Conservation (phyloP, 805 yeast species). For the Myxozyma sirexii region DNA sequence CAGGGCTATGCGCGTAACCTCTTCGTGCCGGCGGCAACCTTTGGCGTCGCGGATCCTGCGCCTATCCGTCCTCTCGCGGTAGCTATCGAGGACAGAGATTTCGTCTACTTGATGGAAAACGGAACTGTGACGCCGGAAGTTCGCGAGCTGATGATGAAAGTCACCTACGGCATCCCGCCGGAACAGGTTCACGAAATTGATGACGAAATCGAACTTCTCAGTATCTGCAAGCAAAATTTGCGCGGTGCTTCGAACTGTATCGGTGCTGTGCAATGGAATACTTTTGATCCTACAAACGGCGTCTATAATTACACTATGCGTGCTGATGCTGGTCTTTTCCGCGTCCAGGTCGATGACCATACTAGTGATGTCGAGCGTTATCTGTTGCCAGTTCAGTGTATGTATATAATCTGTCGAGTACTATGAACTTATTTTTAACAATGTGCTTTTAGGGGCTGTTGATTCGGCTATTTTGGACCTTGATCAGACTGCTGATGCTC, state of each 20-base stretch:
- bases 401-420: too few species aligned
- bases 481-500: slow-evolving; percentile 36
- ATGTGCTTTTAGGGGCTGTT: slow-evolving; percentile 26
- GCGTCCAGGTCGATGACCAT: slow-evolving; percentile 38
- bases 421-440: too few species aligned
- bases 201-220: slow-evolving; percentile 36
- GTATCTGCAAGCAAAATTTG: slow-evolving; percentile 40
- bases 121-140: slow-evolving; percentile 38
- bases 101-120: slow-evolving; percentile 38
- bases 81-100: slow-evolving; percentile 37
- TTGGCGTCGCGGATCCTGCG: slow-evolving; percentile 41
- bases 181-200: slow-evolving; percentile 37
- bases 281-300: slow-evolving; percentile 36
- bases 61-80: slow-evolving; percentile 36
- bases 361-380: slow-evolving; percentile 40
- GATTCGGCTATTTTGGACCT: slow-evolving; percentile 38
- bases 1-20: slow-evolving; percentile 43
- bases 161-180: slow-evolving; percentile 40
- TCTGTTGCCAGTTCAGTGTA: slow-evolving; percentile 44
- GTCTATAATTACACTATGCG: slow-evolving; percentile 44
- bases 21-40: slow-evolving; percentile 40
- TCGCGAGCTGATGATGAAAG: slow-evolving; percentile 38
- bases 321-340: slow-evolving; percentile 41
- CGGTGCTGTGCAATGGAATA: slow-evolving; percentile 44
- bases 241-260: slow-evolving; percentile 43